A percentile compares a stretch with the other conserved stretches of the same genome.
Evolutionary conservation across 1,284 basidiomycete genomes (phyloP).

Genomic region (Moesziomyces aphidis): DNA sequence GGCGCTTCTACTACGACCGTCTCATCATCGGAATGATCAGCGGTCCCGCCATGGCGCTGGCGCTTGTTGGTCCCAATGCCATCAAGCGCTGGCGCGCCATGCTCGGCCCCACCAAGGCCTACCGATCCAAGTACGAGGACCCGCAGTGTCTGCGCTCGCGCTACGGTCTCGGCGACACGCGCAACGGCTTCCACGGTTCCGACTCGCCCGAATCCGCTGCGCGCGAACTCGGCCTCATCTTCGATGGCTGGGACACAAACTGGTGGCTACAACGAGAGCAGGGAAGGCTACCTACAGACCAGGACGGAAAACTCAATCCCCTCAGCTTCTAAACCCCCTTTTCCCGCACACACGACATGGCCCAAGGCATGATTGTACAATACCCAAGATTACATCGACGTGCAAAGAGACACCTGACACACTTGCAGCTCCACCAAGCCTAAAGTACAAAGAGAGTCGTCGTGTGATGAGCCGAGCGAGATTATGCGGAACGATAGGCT

Average conservation of each 20-base stretch:
- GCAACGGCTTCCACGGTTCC: constrained; percentile 65
- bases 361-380: neutral
- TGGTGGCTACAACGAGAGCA: constrained; percentile 52
- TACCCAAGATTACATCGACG: constrained; percentile 8
- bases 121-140: constrained; percentile 55
- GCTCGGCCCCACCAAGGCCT: constrained; percentile 65
- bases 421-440: too few relatives aligned
- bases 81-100: constrained; percentile 57
- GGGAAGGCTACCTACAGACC: constrained; percentile 17
- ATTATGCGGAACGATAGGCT: constrained; percentile 53
- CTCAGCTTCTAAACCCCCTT: constrained; percentile 14
- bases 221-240: constrained; percentile 50
- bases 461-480: neutral
- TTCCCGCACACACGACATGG: neutral
- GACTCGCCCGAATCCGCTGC: constrained; percentile 35
- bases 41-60: constrained; percentile 59
- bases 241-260: constrained; percentile 54
- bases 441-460: neutral
- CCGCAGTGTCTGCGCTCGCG: constrained; percentile 46
- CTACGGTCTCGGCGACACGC: constrained; percentile 63
- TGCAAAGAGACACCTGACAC: too few relatives aligned
- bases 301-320: constrained; percentile 20
- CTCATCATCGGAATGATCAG: constrained; percentile 62
- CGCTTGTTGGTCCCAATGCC: constrained; percentile 55
- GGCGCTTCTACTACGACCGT: constrained; percentile 65